Conservation (phyloP, 129 eudicot species). For the Tanacetum coccineum region DNA sequence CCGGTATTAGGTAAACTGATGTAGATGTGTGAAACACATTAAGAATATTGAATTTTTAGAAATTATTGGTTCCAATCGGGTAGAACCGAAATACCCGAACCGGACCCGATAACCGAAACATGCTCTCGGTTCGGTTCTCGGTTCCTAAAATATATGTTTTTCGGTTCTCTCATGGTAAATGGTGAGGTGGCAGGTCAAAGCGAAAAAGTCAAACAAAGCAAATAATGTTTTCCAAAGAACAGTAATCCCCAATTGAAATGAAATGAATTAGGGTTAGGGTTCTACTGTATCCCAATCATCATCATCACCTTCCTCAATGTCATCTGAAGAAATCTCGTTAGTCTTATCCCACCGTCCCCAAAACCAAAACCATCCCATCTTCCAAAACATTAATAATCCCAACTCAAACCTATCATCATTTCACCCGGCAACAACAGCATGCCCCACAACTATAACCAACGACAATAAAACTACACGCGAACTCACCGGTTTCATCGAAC, state of each 20-base stretch:
- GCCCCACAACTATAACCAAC: background rate
- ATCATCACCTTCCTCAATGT: constrained; percentile 29
- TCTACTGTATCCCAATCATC: constrained; percentile 17
- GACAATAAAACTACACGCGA: constrained; percentile 53
- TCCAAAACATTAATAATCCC: constrained; percentile 25
- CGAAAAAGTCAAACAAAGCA: too few relatives aligned
- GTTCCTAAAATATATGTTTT: too few relatives aligned
- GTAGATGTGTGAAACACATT: too few relatives aligned
- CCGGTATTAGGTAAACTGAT: too few relatives aligned
- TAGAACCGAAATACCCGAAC: too few relatives aligned
- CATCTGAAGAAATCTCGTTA: constrained; percentile 52
- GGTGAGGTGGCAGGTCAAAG: too few relatives aligned
- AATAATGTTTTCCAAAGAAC: too few relatives aligned
- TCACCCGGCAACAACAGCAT: constrained; percentile 6
- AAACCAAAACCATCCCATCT: constrained; percentile 30
- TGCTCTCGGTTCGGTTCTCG: too few relatives aligned
- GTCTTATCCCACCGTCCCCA: constrained; percentile 33
- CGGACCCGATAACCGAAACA: too few relatives aligned
- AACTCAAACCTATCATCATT: constrained; percentile 19
- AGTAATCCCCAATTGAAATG: constrained; percentile 14
- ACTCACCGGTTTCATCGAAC: constrained; percentile 56
- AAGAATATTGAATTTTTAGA: too few relatives aligned
- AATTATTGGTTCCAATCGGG: too few relatives aligned
- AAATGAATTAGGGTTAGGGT: constrained; percentile 38
- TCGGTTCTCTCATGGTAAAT: too few relatives aligned